Conservation (phyloP, 805 yeast genomes). For the Wickerhamomyces sydowiorum region DNA sequence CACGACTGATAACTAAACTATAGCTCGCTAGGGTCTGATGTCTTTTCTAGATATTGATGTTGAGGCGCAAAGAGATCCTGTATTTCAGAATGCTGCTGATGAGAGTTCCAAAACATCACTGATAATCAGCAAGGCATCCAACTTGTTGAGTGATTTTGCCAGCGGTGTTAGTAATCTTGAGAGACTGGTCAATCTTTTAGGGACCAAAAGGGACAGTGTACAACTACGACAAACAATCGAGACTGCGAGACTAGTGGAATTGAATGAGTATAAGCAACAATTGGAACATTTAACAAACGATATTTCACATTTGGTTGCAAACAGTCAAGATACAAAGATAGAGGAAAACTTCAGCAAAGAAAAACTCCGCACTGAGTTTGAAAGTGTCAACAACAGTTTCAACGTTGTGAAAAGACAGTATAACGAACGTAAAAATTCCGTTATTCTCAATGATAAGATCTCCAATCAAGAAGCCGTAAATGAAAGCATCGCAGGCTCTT, state of each 20-base stretch:
- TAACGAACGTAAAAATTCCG: constrained; percentile 40
- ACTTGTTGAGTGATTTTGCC: constrained; percentile 35
- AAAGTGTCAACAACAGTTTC: constrained; percentile 42
- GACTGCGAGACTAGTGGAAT: constrained; percentile 10
- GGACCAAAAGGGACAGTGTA: constrained; percentile 37
- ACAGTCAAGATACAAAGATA: constrained; percentile 6
- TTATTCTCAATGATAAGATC: constrained; percentile 26
- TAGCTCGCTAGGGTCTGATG: constrained; percentile 11
- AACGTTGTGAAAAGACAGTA: constrained; percentile 38
- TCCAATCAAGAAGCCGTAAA: constrained; percentile 13
- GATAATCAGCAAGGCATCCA: constrained; percentile 22
- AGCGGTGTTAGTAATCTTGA: constrained; percentile 45
- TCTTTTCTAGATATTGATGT: constrained; percentile 24
- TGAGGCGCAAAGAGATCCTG: constrained; percentile 20
- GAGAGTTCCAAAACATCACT: constrained; percentile 11
- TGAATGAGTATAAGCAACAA: constrained; percentile 23
- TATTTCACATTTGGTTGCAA: constrained; percentile 17
- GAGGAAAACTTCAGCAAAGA: constrained; percentile 23
- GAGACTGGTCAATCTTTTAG: constrained; percentile 42
- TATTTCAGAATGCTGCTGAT: constrained; percentile 1
- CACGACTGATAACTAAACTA: too few relatives aligned
- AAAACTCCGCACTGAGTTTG: constrained; percentile 52
- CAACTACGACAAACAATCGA: constrained; percentile 29
- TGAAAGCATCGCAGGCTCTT: constrained; percentile 6
- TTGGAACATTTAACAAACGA: constrained; percentile 27